Evolutionary conservation across 768 basidiomycete genomes (phyloP).

Genomic region (Tephrocybe rancida): DNA sequence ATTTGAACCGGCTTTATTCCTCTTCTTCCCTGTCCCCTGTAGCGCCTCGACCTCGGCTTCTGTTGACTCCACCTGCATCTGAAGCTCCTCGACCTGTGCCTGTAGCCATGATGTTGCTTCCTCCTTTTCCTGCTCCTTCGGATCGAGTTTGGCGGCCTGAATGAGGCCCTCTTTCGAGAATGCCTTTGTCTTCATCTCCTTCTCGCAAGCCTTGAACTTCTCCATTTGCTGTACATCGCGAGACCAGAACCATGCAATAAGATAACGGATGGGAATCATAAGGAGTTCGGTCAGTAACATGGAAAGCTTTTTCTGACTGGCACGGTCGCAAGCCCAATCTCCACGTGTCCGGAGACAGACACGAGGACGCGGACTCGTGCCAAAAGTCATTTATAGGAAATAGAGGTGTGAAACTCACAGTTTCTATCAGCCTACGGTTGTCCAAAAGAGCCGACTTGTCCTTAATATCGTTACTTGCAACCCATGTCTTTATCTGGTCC

Average conservation of each 20-base stretch:
- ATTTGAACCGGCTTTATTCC: slow-evolving; percentile 69
- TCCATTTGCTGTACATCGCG: slow-evolving; percentile 91
- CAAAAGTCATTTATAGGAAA: slow-evolving; percentile 15
- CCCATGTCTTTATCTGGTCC: slow-evolving; percentile 99
- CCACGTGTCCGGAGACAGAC: slow-evolving; percentile 17
- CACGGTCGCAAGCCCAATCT: slow-evolving; percentile 12
- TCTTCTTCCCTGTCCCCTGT: slow-evolving; percentile 83
- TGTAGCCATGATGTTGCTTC: slow-evolving; percentile 90
- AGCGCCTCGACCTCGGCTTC: slow-evolving; percentile 94
- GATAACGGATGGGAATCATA: slow-evolving; percentile 24
- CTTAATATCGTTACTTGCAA: slow-evolving; percentile 97
- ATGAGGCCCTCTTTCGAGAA: slow-evolving; percentile 99
- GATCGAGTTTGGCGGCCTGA: slow-evolving; percentile 92
- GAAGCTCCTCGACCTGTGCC: slow-evolving; percentile 86
- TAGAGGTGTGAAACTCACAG: slow-evolving; percentile 57
- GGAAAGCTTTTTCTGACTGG: slow-evolving; percentile 9
- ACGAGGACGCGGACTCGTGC: slow-evolving; percentile 14
- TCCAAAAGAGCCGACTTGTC: slow-evolving; percentile 94
- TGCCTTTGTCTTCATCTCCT: slow-evolving; percentile 99
- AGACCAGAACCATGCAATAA: slow-evolving; percentile 26
- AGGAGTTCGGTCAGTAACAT: slow-evolving; percentile 23
- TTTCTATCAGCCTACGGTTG: slow-evolving; percentile 95
- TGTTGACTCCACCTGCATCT: slow-evolving; percentile 89
- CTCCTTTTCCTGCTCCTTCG: slow-evolving; percentile 95
- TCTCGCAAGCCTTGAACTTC: slow-evolving; percentile 99